Evolutionary conservation across 2,329 filamentous ascomycete species (phyloP).

Genomic region (Colletotrichum phormii): DNA sequence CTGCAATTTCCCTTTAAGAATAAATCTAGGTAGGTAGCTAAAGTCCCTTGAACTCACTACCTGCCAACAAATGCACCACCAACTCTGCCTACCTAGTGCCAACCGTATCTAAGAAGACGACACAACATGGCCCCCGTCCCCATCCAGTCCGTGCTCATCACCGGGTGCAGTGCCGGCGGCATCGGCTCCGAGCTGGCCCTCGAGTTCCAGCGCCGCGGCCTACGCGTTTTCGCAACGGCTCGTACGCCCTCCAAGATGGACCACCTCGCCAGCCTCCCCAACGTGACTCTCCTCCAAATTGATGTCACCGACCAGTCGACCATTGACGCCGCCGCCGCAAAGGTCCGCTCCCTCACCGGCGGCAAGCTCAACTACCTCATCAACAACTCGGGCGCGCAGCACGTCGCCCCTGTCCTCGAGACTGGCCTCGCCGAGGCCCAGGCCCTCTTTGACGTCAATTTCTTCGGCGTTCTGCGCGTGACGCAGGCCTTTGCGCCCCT

Average conservation of each 20-base stretch:
- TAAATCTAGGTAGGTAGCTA: too few species aligned
- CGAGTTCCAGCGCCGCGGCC: constrained; percentile 40
- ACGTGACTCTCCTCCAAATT: constrained; percentile 41
- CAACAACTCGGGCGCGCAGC: constrained; percentile 46
- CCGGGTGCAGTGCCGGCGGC: constrained; percentile 43
- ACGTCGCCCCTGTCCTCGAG: constrained; percentile 45
- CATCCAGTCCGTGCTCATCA: too few species aligned
- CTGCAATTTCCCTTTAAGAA: too few species aligned
- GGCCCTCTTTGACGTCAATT: constrained; percentile 44
- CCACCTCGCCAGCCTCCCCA: constrained; percentile 40
- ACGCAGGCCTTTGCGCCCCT: constrained; percentile 43
- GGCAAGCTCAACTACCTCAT: constrained; percentile 44
- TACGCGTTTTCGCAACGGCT: constrained; percentile 49
- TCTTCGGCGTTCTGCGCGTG: constrained; percentile 45
- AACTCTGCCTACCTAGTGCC: too few species aligned
- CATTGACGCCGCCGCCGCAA: constrained; percentile 38
- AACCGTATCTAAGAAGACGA: too few species aligned
- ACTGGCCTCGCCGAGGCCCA: constrained; percentile 41
- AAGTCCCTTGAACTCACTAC: too few species aligned
- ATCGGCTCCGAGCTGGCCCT: constrained; percentile 43
- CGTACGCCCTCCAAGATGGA: constrained; percentile 43
- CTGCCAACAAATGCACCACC: too few species aligned
- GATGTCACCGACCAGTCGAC: constrained; percentile 46
- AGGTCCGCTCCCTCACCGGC: not conserved
- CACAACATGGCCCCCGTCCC: too few species aligned